A percentile compares a stretch with the other conserved stretches of the same genome.
These are phyloP conservation scores for Arthrobotrys pseudoclavata DNA, from an alignment of 2,329 filamentous ascomycete genomes.

Conservation along the genomic window DNA sequence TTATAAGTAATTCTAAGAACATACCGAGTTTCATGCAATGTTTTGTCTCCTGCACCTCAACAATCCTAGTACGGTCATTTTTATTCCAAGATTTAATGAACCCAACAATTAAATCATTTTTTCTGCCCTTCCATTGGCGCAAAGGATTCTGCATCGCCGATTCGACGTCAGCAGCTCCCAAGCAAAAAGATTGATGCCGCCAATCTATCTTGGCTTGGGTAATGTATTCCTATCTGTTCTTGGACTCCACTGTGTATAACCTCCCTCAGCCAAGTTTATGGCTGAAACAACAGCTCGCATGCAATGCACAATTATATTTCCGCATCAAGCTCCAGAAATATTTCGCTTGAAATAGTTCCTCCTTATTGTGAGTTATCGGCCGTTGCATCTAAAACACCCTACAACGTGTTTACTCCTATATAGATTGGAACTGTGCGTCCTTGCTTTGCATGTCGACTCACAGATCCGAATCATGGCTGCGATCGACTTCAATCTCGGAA, in stretches of 20 bases:
- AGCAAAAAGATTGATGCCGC: neutral
- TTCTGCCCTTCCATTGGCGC: neutral
- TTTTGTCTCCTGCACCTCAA: conserved; percentile 36
- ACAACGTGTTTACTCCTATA: neutral
- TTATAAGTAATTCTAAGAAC: conserved; percentile 12
- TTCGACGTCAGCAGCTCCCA: conserved; percentile 5
- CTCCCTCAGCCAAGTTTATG: conserved; percentile 8
- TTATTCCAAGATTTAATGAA: conserved; percentile 4
- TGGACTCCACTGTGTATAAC: conserved; percentile 1
- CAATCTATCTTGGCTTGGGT: conserved; percentile 40
- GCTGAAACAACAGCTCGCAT: conserved; percentile 21
- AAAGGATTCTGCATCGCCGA: conserved; percentile 29
- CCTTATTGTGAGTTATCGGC: neutral
- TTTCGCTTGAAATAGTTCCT: neutral
- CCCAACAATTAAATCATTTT: neutral
- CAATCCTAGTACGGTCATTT: conserved; percentile 8
- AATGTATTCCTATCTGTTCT: conserved; percentile 8
- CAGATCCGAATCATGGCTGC: no score
- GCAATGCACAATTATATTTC: conserved; percentile 25
- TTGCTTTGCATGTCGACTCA: no score
- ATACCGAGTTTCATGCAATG: conserved; percentile 28
- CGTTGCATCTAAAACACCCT: neutral
- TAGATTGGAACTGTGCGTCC: no score
- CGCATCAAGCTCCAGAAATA: conserved; percentile 7
- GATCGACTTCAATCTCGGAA: no score